Base-by-base conservation (phyloP, 139 green algal species). In the Tetradesmus obliquus region DNA sequence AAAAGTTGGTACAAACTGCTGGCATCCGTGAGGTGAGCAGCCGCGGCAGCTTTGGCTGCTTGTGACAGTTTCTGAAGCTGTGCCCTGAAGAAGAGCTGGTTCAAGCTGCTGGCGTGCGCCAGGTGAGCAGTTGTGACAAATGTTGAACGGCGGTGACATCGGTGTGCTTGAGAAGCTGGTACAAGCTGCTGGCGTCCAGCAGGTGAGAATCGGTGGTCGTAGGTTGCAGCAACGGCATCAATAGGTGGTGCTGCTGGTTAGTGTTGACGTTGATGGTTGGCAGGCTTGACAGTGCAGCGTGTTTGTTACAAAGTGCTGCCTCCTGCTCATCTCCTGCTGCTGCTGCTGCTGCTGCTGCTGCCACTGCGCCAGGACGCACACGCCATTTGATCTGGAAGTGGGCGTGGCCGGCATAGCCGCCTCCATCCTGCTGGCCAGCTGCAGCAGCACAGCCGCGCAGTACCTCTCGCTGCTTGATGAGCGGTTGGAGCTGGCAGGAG, bases 321-420 rank as follows among this genome's bases (percentile, higher is more conserved):
- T 45, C 32, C 32, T 45, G 32, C 32, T 45, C 32, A 45, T 45
- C 32, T 45, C 32, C 32, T 45, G 32, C 32, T 45, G 32, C 32
- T 45, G 32, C 32, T 45, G 32, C 32, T 45, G 32, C 32, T 45
- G 32, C 32, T 45, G 32, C 32, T 45, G 24, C 55, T 72, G 19
- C n/a, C 15, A 12, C 55, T 2, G 5, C 15, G 15, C 15, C 86
- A 90, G 86, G 71, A 83, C 71, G 13, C 69, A 84, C 71, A 84
- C 69, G 3, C 86, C 86, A 5, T 74, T 55, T 72, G 88, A 91
- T 32, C 51, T 91, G 24, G 88, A 87, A 22, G 76, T 91, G 10
- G 88, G 76, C 51, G 57, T 87, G 22, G 88, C 88, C 19, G 88
- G 88, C 22, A 45, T 91, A 4, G 55, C 55, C 24, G 88, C 76